phyloP scores from a whole-genome alignment of 805 yeast genomes.

The Starmera dryadoides region DNA sequence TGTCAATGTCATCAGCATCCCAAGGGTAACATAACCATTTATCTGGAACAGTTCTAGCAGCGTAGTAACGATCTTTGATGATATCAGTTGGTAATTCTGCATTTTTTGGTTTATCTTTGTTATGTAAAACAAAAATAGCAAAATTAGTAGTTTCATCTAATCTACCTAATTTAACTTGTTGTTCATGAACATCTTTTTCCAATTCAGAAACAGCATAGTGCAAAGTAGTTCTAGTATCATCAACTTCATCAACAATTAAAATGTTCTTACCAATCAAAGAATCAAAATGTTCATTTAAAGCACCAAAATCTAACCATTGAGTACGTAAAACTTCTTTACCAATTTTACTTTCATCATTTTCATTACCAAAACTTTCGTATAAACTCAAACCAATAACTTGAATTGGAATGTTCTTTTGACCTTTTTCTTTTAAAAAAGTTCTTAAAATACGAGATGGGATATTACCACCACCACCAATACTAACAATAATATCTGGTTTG shows the following conservation, averaged over 20 bases:
- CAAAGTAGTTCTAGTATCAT: conserved; percentile 84
- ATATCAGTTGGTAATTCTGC: conserved; percentile 62
- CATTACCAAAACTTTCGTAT: conserved; percentile 49
- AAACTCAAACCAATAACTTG: conserved; percentile 64
- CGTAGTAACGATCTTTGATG: conserved; percentile 57
- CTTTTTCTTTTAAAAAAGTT: conserved; percentile 51
- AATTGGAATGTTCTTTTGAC: conserved; percentile 60
- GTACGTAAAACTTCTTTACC: conserved; percentile 83
- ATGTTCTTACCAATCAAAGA: conserved; percentile 76
- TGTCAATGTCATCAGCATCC: conserved; percentile 79
- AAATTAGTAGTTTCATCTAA: conserved; percentile 55
- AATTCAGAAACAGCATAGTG: conserved; percentile 79
- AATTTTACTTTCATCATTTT: conserved; percentile 36
- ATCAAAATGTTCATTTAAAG: conserved; percentile 60
- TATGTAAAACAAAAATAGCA: conserved; percentile 76
- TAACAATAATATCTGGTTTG: conserved; percentile 51
- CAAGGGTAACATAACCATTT: conserved; percentile 88
- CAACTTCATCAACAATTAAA: conserved; percentile 84
- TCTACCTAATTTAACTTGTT: conserved; percentile 54
- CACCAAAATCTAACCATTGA: conserved; percentile 84
- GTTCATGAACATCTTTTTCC: conserved; percentile 46
- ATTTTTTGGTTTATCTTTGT: conserved; percentile 74
- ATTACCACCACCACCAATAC: conserved; percentile 71
- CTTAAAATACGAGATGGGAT: conserved; percentile 57
- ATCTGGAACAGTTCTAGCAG: conserved; percentile 71